Conservation (phyloP, 345 rosid genomes). For the Psidium guajava region DNA sequence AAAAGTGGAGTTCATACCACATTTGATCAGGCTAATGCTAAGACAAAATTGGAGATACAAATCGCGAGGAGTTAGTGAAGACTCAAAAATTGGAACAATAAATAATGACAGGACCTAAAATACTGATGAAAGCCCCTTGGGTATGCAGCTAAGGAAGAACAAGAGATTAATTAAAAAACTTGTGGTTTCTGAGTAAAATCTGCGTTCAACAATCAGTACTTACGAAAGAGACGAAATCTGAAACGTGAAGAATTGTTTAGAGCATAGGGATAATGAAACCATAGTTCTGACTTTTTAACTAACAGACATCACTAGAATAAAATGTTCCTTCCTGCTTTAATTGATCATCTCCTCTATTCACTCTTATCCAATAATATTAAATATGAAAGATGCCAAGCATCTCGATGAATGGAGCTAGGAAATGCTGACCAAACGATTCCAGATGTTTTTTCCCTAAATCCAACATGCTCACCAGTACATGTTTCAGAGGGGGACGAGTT, state of each 20-base stretch:
- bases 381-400: neutral
- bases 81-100: neutral
- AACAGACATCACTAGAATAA: neutral
- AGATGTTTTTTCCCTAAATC: neutral
- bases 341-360: neutral
- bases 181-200: neutral
- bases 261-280: neutral
- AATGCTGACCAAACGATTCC: neutral
- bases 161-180: neutral
- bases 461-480: neutral
- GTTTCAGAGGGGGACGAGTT: neutral
- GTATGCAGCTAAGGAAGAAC: neutral
- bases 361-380: neutral
- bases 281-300: neutral
- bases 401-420: neutral
- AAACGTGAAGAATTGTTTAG: neutral
- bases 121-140: neutral
- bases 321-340: neutral
- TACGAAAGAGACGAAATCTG: neutral
- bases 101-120: neutral
- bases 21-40: neutral
- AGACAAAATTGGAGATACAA: neutral
- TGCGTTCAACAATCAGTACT: neutral
- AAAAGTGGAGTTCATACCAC: neutral
- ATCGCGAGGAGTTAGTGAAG: neutral